A percentile compares a stretch with the other conserved stretches of the same genome.
These are phyloP conservation scores for Schizopora paradoxa DNA, from an alignment of 1,284 basidiomycete species.

Conservation along the genomic window DNA sequence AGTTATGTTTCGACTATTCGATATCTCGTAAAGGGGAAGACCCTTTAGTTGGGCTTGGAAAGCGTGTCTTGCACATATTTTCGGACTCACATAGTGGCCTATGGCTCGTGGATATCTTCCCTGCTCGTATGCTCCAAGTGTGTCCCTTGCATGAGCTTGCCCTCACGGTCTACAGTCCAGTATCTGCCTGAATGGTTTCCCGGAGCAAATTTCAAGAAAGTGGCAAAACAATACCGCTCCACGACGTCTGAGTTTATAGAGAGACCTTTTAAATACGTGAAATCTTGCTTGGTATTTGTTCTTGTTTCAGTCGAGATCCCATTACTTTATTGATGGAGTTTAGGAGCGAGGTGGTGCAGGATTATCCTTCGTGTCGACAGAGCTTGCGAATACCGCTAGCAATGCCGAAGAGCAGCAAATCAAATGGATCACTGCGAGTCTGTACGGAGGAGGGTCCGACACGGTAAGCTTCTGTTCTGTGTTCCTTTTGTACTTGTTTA, in stretches of 20 bases:
- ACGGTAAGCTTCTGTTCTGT: neutral
- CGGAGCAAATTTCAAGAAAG: slow-evolving; percentile 8
- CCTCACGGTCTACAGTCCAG: slow-evolving; percentile 1
- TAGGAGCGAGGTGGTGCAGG: neutral
- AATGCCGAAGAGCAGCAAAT: neutral
- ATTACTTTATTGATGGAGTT: no score
- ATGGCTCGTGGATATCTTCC: slow-evolving; percentile 1
- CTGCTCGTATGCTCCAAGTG: neutral
- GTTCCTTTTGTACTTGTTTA: neutral
- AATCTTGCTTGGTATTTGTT: neutral
- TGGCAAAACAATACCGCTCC: neutral
- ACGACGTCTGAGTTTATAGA: neutral
- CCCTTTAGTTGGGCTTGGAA: neutral
- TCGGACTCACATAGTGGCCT: slow-evolving; percentile 8
- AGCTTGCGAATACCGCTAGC: neutral
- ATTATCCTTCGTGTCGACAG: neutral
- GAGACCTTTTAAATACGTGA: neutral
- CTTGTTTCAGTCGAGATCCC: neutral
- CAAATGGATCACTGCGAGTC: neutral
- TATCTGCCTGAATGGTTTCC: slow-evolving; percentile 15
- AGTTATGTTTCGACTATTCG: neutral
- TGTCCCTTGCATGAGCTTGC: neutral
- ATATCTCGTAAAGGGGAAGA: neutral
- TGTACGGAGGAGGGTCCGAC: slow-evolving; percentile 19
- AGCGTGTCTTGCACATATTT: neutral